Percentiles rank a stretch among this genome's conserved stretches.
Conservation (phyloP, 192 early-diverging fungal species). For the Phycomyces blakesleeanus region DNA sequence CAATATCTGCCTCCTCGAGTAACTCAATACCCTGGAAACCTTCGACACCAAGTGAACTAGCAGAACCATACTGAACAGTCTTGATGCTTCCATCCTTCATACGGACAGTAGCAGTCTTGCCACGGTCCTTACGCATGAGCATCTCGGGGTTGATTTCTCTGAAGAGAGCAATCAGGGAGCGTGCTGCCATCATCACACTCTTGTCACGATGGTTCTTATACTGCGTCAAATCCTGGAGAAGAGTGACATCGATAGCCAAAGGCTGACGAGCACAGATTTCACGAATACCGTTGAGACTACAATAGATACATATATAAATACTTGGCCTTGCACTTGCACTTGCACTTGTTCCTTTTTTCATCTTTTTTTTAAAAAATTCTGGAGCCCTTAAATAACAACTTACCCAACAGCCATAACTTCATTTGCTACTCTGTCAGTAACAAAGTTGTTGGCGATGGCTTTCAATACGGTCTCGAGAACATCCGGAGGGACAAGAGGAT, state of each 20-base stretch:
- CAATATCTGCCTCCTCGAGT: conserved; percentile 51
- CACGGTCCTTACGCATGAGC: conserved; percentile 88
- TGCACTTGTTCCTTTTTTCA: no score
- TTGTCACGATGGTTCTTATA: conserved; percentile 94
- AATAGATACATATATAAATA: background rate
- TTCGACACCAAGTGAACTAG: conserved; percentile 46
- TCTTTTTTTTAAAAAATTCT: no score
- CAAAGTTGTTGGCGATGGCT: conserved; percentile 94
- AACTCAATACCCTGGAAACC: conserved; percentile 82
- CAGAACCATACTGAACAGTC: conserved; percentile 69
- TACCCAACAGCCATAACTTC: conserved; percentile 95
- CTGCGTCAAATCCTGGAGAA: conserved; percentile 85
- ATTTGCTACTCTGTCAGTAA: conserved; percentile 82
- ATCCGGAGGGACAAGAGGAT: conserved; percentile 94
- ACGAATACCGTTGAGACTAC: conserved; percentile 70
- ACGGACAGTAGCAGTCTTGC: conserved; percentile 76
- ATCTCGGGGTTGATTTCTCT: conserved; percentile 94
- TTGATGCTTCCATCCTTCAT: conserved; percentile 49
- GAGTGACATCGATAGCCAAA: conserved; percentile 79
- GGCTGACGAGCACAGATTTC: conserved; percentile 87
- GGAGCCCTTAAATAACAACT: background rate
- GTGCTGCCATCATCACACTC: conserved; percentile 89
- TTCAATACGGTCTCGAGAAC: conserved; percentile 81
- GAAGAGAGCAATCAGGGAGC: conserved; percentile 88
- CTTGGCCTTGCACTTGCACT: no score